These are phyloP conservation scores for Penicillium sp. DNA, from an alignment of 2,329 filamentous ascomycete species.

Conservation along the genomic window DNA sequence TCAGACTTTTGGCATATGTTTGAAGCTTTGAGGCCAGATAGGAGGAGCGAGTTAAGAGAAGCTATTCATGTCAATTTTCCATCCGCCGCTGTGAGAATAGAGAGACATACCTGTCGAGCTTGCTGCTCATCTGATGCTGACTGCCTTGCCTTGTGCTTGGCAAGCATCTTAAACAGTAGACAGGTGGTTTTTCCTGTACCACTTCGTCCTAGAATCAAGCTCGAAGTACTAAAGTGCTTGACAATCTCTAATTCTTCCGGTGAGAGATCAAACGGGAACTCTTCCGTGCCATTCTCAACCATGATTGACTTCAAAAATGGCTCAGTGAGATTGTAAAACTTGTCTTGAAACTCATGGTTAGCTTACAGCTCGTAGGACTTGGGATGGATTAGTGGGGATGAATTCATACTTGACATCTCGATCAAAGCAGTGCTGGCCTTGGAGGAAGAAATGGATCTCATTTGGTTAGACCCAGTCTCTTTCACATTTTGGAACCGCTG, in stretches of 20 bases:
- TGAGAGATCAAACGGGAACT: conserved; percentile 36
- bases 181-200: conserved; percentile 38
- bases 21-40: conserved; percentile 31
- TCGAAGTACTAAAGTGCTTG: conserved; percentile 25
- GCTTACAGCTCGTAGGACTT: not conserved
- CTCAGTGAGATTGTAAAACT: conserved; percentile 33
- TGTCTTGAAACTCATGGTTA: conserved; percentile 18
- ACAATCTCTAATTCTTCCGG: conserved; percentile 30
- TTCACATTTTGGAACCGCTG: conserved; percentile 1
- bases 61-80: conserved; percentile 13
- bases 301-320: conserved; percentile 26
- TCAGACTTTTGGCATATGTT: conserved; percentile 25
- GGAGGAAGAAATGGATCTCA: not conserved
- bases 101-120: conserved; percentile 19
- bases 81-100: not conserved
- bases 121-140: conserved; percentile 6
- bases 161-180: conserved; percentile 31
- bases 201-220: conserved; percentile 33
- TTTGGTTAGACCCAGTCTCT: not conserved
- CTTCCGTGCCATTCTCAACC: conserved; percentile 15
- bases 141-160: conserved; percentile 23
- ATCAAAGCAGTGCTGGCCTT: conserved; percentile 7
- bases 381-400: no score
- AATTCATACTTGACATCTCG: conserved; percentile 19
- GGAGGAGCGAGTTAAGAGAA: conserved; percentile 32